phyloP scores from a whole-genome alignment of 2,329 filamentous ascomycete genomes.

The Pseudocercospora musae region DNA sequence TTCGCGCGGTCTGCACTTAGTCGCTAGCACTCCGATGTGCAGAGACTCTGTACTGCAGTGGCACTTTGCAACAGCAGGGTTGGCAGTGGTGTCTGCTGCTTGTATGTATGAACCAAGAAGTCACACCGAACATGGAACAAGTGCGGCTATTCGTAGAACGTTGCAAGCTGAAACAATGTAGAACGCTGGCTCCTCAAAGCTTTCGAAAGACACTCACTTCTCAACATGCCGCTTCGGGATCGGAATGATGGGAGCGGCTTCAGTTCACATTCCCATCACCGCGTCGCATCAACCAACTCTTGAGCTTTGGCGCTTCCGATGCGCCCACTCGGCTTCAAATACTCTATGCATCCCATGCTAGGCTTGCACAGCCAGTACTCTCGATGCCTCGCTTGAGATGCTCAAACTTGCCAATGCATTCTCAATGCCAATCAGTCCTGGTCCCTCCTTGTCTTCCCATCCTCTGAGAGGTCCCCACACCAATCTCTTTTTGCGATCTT shows the following conservation, averaged over 20 bases:
- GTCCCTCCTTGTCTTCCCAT: slow-evolving; percentile 42
- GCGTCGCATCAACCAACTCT: background rate
- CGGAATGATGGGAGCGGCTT: background rate
- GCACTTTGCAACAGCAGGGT: too few relatives aligned
- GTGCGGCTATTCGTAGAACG: background rate
- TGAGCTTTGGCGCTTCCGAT: background rate
- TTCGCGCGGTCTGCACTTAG: too few relatives aligned
- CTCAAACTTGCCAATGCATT: slow-evolving; percentile 17
- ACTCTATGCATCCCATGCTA: slow-evolving; percentile 1
- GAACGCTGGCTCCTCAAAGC: background rate
- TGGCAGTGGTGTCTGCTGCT: background rate
- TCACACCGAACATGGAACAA: background rate
- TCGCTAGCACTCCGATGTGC: too few relatives aligned
- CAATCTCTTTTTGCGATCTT: slow-evolving; percentile 51
- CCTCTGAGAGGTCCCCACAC: slow-evolving; percentile 65
- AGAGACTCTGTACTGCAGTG: too few relatives aligned
- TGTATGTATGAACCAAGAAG: background rate
- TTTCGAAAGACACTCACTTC: background rate
- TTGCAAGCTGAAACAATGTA: background rate
- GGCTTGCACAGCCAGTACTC: slow-evolving; percentile 15
- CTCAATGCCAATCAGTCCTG: slow-evolving; percentile 13
- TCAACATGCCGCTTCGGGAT: background rate
- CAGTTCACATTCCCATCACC: background rate
- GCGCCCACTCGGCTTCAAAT: background rate
- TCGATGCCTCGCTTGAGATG: slow-evolving; percentile 15